phyloP scores from a whole-genome alignment of 371 early-diverging fungal genomes.

The Smittium culicis region DNA sequence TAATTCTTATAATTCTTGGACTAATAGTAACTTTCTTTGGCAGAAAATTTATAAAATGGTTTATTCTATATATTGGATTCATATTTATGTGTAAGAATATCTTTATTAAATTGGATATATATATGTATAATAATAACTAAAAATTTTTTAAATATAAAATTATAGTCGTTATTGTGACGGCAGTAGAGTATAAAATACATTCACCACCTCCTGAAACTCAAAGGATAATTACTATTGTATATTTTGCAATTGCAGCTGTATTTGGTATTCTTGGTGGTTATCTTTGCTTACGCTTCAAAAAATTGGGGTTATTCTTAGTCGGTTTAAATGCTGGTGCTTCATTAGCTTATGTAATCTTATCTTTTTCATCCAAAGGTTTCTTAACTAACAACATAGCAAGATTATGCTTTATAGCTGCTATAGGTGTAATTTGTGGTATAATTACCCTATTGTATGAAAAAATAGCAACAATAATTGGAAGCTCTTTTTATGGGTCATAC shows the following conservation, averaged over 20 bases:
- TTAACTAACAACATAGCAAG: conserved; percentile 42
- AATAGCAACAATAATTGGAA: conserved; percentile 41
- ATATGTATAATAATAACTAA: no score
- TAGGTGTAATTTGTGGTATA: conserved; percentile 40
- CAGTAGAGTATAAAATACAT: no score
- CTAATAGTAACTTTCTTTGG: no score
- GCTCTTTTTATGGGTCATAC: conserved; percentile 54
- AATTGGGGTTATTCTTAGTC: conserved; percentile 29
- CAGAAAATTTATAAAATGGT: no score
- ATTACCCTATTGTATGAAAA: conserved; percentile 37
- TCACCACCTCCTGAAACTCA: no score
- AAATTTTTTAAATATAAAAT: no score
- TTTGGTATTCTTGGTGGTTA: conserved; percentile 43
- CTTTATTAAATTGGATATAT: no score
- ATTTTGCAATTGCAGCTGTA: conserved; percentile 38
- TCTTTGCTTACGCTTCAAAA: conserved; percentile 31
- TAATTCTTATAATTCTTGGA: no score
- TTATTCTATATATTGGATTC: no score
- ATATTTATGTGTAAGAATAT: no score
- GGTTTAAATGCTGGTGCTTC: conserved; percentile 48
- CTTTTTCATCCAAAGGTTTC: conserved; percentile 38
- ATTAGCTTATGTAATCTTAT: conserved; percentile 39
- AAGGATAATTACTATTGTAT: no score
- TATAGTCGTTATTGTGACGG: no score
- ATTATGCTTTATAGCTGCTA: conserved; percentile 43